Evolutionary conservation across 441 rosid genomes (phyloP), one percentile per base, ranked within the genome.

Genomic region (Jatropha multifida): DNA sequence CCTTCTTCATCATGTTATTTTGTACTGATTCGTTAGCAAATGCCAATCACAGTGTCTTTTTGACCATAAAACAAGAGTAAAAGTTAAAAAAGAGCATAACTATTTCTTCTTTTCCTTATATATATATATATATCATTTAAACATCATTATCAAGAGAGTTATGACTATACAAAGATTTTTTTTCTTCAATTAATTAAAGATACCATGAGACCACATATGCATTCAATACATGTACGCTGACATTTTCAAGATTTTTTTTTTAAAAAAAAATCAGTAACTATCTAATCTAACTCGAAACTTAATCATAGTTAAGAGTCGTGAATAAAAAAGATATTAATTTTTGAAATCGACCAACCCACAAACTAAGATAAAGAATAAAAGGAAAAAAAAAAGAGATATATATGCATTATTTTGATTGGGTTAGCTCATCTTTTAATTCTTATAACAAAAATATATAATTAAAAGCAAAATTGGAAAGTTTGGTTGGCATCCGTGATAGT

Each of bases 1-100:
- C 42, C 61, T 65, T 44, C 72, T 72, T 79, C 79, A 82, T 83
- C 85, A 78, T 82, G 48, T 40, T 75, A 20, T 54, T 83, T 80
- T 74, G 76, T 80, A 75, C 74, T 48, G 51, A 51, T 78, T 75
- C 69, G 14, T 56, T 71, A 49, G 8, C 32, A 74, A 63, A 49
- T 58, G 66, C 8, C 37, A 26, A 54, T 54, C 3, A 4, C 40
- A 20, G 2, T 10, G 37, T 27, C 15, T 54, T 71, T 67, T 63
- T 76, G 66, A 78, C 66, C 44, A 11, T 12, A 56, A 71, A 20
- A 69, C 15, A 38, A 61, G 10, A 18, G 11, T 17, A 18, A 15
- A n/a, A 5, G 2, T 56, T 5, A 27, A 40, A 40, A 41, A 49
- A 2, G 7, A 2, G 61, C 11, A 41, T 66, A 56, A 40, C 76